Base-by-base conservation (phyloP, 768 basidiomycete genomes). In the Tricholoma terreum region DNA sequence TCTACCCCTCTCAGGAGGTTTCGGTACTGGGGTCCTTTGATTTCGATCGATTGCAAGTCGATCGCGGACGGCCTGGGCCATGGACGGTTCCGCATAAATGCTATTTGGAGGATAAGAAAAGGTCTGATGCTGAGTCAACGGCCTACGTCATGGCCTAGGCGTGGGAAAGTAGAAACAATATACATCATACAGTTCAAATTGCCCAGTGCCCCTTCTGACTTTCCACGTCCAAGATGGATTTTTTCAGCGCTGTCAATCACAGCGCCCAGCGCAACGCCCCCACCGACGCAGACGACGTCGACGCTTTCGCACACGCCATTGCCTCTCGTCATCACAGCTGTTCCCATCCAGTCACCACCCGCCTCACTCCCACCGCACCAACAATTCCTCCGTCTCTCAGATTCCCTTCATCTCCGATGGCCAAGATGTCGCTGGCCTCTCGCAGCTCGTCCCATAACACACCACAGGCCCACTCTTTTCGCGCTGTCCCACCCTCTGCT, bases 271-370 rank as follows among this genome's bases (percentile, higher is more conserved):
- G 40, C 31, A 55, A 55, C 36, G 55, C 60, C 38, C 58, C 58
- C 55, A 54, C 61, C 59, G 59, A 61, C 22, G 57, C 54, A 40
- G 71, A 71, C 57, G 55, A 68, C 21, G 70, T 74, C 58, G 72
- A 76, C 65, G 63, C 73, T 36, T 86, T 86, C 65, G 84, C 84
- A 4, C 74, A 78, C 51, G 84, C 84, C 38, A 80, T 86, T 59
- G 73, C 76, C 27, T 65, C 74, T 21, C 71, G 82, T 52, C 83
- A 81, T 58, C 72, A 71, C 24, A 27, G n/a, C n/a, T n/a, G n/a
- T 6, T 27, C 31, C 63, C 70, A 1, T 45, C 46, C 12, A 34
- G 24, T 74, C 65, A 75, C 73, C 0, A 69, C 78, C 21, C 73
- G 73, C 17, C 70, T 77, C 45, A 62, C 75, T 46, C 61, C 61